Evolutionary conservation across 192 early-diverging fungal genomes (phyloP).

Genomic region (Linnemannia zychae): DNA sequence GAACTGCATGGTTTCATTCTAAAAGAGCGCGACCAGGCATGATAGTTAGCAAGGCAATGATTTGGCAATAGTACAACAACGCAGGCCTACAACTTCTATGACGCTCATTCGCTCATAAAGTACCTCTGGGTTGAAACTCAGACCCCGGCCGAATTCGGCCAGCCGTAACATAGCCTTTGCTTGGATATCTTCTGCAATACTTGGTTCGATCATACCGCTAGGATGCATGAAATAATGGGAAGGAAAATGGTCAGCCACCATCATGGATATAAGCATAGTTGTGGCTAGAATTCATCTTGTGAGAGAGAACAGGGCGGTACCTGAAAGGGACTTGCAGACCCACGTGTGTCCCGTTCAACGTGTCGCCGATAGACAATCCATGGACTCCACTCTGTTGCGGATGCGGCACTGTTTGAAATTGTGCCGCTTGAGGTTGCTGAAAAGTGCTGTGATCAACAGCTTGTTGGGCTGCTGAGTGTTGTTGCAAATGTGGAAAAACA

Average conservation of each 20-base stretch:
- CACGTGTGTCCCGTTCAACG: not conserved
- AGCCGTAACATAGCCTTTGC: constrained; percentile 25
- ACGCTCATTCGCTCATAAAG: not conserved
- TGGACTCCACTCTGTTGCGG: not conserved
- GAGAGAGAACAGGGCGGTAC: not conserved
- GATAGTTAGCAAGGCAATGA: not conserved
- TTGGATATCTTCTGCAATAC: constrained; percentile 12
- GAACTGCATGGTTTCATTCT: constrained; percentile 28
- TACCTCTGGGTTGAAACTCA: constrained; percentile 33
- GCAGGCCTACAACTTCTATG: not conserved
- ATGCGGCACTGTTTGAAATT: not conserved
- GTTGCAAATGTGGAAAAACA: not conserved
- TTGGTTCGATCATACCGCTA: not conserved
- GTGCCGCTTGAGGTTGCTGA: not conserved
- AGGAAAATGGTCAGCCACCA: too few species aligned
- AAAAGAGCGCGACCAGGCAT: not conserved
- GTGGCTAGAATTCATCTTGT: not conserved
- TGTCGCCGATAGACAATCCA: not conserved
- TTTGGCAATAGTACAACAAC: not conserved
- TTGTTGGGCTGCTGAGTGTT: not conserved
- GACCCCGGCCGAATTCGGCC: constrained; percentile 23
- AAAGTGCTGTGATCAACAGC: not conserved
- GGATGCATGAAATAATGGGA: not conserved
- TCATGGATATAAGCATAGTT: not conserved
- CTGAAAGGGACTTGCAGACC: not conserved